phyloP scores from a whole-genome alignment of 306 rosid genomes.

The Pterocarpus macrocarpus region DNA sequence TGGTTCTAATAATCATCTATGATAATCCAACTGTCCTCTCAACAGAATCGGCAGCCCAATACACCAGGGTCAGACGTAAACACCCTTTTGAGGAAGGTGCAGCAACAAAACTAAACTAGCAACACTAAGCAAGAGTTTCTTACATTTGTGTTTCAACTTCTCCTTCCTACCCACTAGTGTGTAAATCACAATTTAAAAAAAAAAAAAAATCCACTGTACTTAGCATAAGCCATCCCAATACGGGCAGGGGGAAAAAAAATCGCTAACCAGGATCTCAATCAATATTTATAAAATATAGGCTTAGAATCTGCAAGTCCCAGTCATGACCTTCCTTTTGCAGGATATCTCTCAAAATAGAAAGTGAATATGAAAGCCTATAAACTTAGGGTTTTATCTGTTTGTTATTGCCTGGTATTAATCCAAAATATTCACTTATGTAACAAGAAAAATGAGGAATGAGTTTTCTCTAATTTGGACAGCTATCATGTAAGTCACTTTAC shows the following conservation, averaged over 20 bases:
- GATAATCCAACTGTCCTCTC: slow-evolving; percentile 17
- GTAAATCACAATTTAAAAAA: no score
- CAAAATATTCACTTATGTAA: slow-evolving; percentile 1
- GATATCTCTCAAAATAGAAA: no score
- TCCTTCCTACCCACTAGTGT: no score
- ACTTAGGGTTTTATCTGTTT: slow-evolving; percentile 7
- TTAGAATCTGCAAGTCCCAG: no score
- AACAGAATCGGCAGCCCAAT: background rate
- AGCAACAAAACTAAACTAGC: slow-evolving; percentile 5
- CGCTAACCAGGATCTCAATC: no score
- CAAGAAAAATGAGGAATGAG: background rate
- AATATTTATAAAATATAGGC: no score
- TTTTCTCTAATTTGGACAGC: slow-evolving; percentile 1
- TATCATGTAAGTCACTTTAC: background rate
- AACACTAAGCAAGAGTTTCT: background rate
- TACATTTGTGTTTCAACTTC: no score
- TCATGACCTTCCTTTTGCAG: no score
- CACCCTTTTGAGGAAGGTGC: background rate
- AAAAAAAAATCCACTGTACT: no score
- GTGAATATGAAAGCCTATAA: no score
- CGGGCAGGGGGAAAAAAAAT: no score
- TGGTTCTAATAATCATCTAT: slow-evolving; percentile 11
- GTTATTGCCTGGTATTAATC: background rate
- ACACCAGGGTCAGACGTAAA: background rate
- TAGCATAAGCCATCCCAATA: no score